A percentile compares a stretch with the other conserved stretches of the same genome.
phyloP scores from a whole-genome alignment of 768 basidiomycete species.

The Kwoniella botswanensis region DNA sequence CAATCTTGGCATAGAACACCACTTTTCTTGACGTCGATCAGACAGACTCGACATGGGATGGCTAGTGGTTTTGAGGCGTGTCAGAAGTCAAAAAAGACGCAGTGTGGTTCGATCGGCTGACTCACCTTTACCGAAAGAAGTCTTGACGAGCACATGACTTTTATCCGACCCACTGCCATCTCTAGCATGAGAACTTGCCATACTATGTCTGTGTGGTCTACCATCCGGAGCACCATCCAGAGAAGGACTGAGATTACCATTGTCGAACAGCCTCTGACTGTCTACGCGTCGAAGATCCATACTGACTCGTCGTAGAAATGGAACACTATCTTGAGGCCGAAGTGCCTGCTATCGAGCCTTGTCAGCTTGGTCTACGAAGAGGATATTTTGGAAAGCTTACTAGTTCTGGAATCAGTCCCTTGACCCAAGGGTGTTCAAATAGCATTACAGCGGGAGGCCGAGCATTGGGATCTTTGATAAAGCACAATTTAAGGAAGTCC shows the following conservation, averaged over 20 bases:
- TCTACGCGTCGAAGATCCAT: slow-evolving; percentile 79
- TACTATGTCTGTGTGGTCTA: slow-evolving; percentile 27
- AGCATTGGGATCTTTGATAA: slow-evolving; percentile 79
- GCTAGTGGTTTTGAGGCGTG: slow-evolving; percentile 65
- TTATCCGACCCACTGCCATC: slow-evolving; percentile 52
- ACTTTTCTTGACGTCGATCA: slow-evolving; percentile 76
- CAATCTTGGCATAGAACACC: slow-evolving; percentile 88
- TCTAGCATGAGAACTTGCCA: slow-evolving; percentile 60
- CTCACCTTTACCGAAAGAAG: slow-evolving; percentile 88
- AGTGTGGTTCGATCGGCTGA: no score
- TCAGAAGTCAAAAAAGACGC: no score
- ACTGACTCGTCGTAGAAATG: slow-evolving; percentile 90
- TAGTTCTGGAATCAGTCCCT: slow-evolving; percentile 77
- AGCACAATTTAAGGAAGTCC: slow-evolving; percentile 85
- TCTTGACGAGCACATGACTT: slow-evolving; percentile 86
- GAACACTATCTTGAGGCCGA: slow-evolving; percentile 91
- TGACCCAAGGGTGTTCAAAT: slow-evolving; percentile 90
- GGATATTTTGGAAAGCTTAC: slow-evolving; percentile 59
- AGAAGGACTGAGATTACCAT: background rate
- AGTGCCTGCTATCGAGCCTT: slow-evolving; percentile 63
- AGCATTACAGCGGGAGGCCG: slow-evolving; percentile 85
- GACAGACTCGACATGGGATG: slow-evolving; percentile 84
- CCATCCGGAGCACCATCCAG: slow-evolving; percentile 12
- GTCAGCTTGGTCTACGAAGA: background rate
- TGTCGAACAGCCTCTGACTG: slow-evolving; percentile 35